Evolutionary conservation across 441 rosid species (phyloP), one percentile per base, ranked within the genome.

Genomic region (Arabidopsis lyrata): DNA sequence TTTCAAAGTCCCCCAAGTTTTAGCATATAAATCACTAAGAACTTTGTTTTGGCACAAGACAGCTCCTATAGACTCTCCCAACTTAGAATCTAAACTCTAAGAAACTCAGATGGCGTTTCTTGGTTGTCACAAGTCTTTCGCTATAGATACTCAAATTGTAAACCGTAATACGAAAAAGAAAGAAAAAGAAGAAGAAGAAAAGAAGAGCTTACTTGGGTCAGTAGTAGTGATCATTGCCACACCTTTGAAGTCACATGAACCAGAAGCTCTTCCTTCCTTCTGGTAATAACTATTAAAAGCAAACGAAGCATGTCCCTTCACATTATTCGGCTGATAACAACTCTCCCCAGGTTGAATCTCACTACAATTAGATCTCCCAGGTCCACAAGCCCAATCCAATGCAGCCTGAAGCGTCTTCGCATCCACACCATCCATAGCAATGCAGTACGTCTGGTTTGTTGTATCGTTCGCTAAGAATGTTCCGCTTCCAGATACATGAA

Each of bases 201-300:
- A 60, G 20, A 6, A 13, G 58, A 69, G 70, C 98, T 88, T 86
- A 95, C 99, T 92, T 80, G 99, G 99, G 72, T 95, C 95, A 9
- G 96, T 85, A 61, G 98, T 89, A 68, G 99, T 95, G 83, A 92
- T 91, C 87, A 84, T 90, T 61, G 95, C 99, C 53, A 88, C 95
- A 47, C 98, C 99, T 85, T 95, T 91, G 80, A 95, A 95, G 78
- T 95, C 97, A 82, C 99, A 95, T 52, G 99, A 87, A 36, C 93
- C 96, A 63, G 86, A 41, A 70, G 85, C 80, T 83, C 77, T 87
- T 68, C 90, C 92, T 84, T 87, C 89, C 80, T 83, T 87, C 78
- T 92, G 99, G 72, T 92, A 95, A 82, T 95, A 95, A 80, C 96
- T 95, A 86, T 95, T 93, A 64, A 95, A 95, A 34, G 98, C 99